A percentile compares a stretch with the other conserved stretches of the same genome.
phyloP scores from a whole-genome alignment of 2,329 filamentous ascomycete species.

The Xylaria sp. region DNA sequence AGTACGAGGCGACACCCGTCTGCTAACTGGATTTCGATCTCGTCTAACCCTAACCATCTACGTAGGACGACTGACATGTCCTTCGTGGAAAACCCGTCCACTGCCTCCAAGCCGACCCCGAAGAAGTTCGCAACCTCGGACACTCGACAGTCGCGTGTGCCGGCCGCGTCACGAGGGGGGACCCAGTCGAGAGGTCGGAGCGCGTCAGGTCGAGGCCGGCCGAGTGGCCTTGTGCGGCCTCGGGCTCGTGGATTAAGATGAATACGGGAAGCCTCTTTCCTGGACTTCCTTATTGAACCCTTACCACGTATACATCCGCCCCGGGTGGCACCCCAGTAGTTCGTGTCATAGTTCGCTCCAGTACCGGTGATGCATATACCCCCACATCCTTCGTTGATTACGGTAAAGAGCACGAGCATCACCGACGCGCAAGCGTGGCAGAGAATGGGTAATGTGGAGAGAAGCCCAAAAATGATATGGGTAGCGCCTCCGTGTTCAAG shows the following conservation, averaged over 20 bases:
- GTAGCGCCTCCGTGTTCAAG: slow-evolving; percentile 28
- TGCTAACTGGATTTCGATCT: slow-evolving; percentile 25
- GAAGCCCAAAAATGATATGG: not conserved
- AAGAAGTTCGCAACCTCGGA: slow-evolving; percentile 52
- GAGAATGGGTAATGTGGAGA: not conserved
- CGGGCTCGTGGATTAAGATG: slow-evolving; percentile 54
- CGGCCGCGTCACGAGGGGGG: slow-evolving; percentile 50
- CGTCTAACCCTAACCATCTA: slow-evolving; percentile 29
- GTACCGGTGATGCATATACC: not conserved
- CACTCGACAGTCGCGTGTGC: slow-evolving; percentile 54
- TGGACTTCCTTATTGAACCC: not conserved
- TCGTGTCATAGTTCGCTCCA: not conserved
- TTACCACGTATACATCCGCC: not conserved
- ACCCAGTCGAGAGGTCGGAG: slow-evolving; percentile 43
- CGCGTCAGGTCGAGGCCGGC: slow-evolving; percentile 47
- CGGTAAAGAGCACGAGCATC: not conserved
- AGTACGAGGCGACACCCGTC: slow-evolving; percentile 60
- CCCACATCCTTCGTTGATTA: not conserved
- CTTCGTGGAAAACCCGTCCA: slow-evolving; percentile 82
- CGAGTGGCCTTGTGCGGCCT: slow-evolving; percentile 53
- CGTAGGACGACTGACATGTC: slow-evolving; percentile 85
- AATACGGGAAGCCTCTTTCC: slow-evolving; percentile 28
- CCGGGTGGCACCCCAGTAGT: not conserved
- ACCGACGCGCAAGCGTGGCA: not conserved
- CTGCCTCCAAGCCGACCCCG: slow-evolving; percentile 56